Percentiles rank a stretch among this genome's conserved stretches.
Conservation (phyloP, 2,329 filamentous ascomycete species). For the Plenodomus biglobosus region DNA sequence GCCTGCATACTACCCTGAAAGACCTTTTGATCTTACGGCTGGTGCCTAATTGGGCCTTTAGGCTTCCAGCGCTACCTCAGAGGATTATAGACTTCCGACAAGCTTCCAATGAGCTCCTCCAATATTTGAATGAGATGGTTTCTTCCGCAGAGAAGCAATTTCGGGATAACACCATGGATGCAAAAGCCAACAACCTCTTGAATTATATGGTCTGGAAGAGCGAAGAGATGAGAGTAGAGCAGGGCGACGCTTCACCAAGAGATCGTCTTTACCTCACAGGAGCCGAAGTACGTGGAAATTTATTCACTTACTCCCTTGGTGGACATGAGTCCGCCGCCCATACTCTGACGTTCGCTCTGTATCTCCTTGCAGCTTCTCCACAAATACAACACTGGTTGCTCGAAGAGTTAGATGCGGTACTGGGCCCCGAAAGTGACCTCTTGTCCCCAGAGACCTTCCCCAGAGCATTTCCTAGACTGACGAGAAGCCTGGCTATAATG, state of each 20-base stretch:
- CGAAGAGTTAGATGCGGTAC: neutral
- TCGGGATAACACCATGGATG: neutral
- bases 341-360: neutral
- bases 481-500: neutral
- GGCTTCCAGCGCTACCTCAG: neutral
- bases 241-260: neutral
- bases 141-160: neutral
- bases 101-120: neutral
- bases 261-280: neutral
- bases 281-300: neutral
- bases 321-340: neutral
- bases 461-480: neutral
- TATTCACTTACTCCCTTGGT: neutral
- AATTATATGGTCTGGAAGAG: neutral
- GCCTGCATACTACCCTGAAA: neutral
- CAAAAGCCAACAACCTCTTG: neutral
- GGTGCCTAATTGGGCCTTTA: neutral
- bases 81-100: neutral
- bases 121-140: neutral
- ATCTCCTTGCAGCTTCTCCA: neutral
- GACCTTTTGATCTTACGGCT: neutral
- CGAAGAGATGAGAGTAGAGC: neutral
- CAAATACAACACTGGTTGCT: neutral
- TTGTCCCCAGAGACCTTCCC: neutral
- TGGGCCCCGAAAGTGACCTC: neutral